A percentile compares a stretch with the other conserved stretches of the same genome.
Evolutionary conservation across 2,329 filamentous ascomycete species (phyloP).

Genomic region (Trichoderma sp.): DNA sequence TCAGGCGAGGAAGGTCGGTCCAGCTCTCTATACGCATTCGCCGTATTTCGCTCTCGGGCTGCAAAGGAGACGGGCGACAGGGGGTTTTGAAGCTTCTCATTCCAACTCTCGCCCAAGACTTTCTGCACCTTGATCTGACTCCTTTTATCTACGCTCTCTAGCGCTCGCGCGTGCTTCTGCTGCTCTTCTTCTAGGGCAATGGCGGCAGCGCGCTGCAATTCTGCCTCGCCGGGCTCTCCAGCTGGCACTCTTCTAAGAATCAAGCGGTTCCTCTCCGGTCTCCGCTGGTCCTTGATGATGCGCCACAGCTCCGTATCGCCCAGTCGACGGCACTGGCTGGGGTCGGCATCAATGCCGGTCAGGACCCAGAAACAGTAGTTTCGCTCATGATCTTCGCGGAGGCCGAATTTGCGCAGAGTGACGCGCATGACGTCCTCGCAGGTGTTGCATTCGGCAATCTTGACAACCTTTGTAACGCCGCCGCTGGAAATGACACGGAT

Average conservation of each 20-base stretch:
- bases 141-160: conserved; percentile 68
- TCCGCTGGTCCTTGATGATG: conserved; percentile 82
- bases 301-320: conserved; percentile 87
- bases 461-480: conserved; percentile 89
- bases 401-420: conserved; percentile 82
- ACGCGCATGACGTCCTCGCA: conserved; percentile 91
- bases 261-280: conserved; percentile 84
- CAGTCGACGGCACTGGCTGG: conserved; percentile 76
- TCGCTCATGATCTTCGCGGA: conserved; percentile 86
- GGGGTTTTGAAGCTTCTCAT: conserved; percentile 77
- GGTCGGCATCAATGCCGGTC: conserved; percentile 80
- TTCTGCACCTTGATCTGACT: conserved; percentile 89
- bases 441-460: conserved; percentile 86
- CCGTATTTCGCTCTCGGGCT: conserved; percentile 68
- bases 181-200: conserved; percentile 88
- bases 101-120: conserved; percentile 83
- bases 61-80: conserved; percentile 77
- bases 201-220: conserved; percentile 82
- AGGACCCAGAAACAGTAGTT: conserved; percentile 98
- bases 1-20: conserved; percentile 57
- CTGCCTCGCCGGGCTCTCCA: conserved; percentile 83
- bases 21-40: conserved; percentile 58
- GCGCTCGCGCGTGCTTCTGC: conserved; percentile 65
- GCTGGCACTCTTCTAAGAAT: conserved; percentile 92
- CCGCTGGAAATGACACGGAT: conserved; percentile 92